Base-by-base conservation (phyloP, 75 land plant species). In the Picea glauca region DNA sequence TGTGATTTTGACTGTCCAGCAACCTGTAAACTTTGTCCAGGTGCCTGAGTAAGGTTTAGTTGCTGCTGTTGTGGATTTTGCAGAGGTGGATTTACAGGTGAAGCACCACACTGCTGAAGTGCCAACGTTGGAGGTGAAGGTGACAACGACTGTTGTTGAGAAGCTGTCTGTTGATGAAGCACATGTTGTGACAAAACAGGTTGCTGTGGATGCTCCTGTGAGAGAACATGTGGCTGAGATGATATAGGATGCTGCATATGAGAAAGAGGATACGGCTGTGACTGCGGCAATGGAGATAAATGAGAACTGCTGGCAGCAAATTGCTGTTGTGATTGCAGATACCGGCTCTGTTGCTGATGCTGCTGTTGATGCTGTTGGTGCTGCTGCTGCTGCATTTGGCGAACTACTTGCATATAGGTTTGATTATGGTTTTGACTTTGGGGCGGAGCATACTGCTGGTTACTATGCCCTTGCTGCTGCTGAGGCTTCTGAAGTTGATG, bases 41-140 rank as follows among this genome's bases (percentile, higher is more conserved):
- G 79, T 20, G 80, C 77, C 32, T 79, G 85, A 31, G 83, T 30
- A n/a, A 23, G 70, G n/a, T 61, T 57, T 9, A 46, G 60, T 15
- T 82, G 87, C 33, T 84, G 86, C 75, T 87, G 84, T 73, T 81
- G 83, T 50, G 85, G 90, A 15, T 74, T 78, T 33, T 85, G 89
- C 59, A 86, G 80, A 18, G 89, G 31, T 18, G 77, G 66, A 5
- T 85, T 78, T 84, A 81, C 13, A 23, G 85, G 79, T 4, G 81
- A 40, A 60, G 91, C 33, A 14, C 58, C 80, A 64, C 83, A 77
- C 61, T 92, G 74, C 59, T 82, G 76, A 72, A 38, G 84, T 74
- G 30, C 85, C 11, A 50, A 50, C 9, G 11, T 50, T 50, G 54
- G 12, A 50, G 54, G 54, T 50, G 54, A 1, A 50, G 54, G 54